phyloP scores from a whole-genome alignment of 2,329 filamentous ascomycete genomes.

The Aureobasidium subglaciale region DNA sequence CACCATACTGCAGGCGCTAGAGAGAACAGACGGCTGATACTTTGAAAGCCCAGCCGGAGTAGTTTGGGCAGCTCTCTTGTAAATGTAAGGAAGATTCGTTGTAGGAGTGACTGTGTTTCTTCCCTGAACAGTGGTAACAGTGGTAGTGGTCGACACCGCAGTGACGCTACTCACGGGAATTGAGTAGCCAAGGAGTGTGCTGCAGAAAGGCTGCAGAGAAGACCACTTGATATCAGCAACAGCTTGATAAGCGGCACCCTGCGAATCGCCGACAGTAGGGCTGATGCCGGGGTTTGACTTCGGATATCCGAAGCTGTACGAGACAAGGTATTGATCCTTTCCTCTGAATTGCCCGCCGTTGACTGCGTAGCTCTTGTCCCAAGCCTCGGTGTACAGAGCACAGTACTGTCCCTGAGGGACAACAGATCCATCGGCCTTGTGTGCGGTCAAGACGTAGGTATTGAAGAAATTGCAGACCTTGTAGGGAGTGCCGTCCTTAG shows the following conservation, averaged over 20 bases:
- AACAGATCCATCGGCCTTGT: constrained; percentile 4
- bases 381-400: constrained; percentile 18
- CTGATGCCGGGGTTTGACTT: neutral
- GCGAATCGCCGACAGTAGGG: neutral
- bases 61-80: neutral
- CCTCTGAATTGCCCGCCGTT: constrained; percentile 16
- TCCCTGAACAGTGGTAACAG: neutral
- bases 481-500: neutral
- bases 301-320: constrained; percentile 15
- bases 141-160: neutral
- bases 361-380: constrained; percentile 18
- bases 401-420: constrained; percentile 5
- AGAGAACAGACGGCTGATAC: neutral
- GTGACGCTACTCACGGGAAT: constrained; percentile 16
- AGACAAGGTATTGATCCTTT: constrained; percentile 14
- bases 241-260: constrained; percentile 15
- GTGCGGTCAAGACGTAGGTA: neutral
- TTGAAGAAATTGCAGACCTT: constrained; percentile 6
- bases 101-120: neutral
- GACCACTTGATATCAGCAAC: constrained; percentile 10
- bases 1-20: neutral
- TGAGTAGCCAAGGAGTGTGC: constrained; percentile 15
- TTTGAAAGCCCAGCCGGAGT: neutral
- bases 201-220: constrained; percentile 17
- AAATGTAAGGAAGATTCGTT: neutral